Evolutionary conservation across 768 basidiomycete genomes (phyloP).

Genomic region (Hericium coralloides): DNA sequence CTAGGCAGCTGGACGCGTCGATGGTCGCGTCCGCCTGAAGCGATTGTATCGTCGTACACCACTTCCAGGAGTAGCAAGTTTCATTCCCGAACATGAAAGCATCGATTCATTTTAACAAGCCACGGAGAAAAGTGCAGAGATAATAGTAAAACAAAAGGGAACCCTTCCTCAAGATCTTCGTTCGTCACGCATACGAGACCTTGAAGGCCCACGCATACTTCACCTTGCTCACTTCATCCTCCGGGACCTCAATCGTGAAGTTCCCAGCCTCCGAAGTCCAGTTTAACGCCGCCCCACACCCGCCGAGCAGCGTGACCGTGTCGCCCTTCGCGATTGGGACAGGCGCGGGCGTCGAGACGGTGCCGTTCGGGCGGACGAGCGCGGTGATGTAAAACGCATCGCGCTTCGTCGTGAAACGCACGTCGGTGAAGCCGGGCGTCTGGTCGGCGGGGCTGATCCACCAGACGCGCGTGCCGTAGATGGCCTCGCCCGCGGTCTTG

Average conservation of each 20-base stretch:
- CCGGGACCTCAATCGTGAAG: background rate
- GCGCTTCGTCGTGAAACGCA: constrained; percentile 24
- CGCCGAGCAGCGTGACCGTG: constrained; percentile 12
- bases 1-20: no score
- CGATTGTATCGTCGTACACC: no score
- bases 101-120: no score
- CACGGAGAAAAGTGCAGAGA: no score
- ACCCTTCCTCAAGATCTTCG: no score
- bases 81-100: no score
- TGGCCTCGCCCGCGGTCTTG: constrained; percentile 8
- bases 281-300: constrained; percentile 1
- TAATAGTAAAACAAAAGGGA: no score
- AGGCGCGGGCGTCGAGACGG: constrained; percentile 1
- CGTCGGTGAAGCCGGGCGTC: background rate
- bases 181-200: background rate
- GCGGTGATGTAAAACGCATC: constrained; percentile 23
- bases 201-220: background rate
- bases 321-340: constrained; percentile 11
- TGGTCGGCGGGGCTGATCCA: constrained; percentile 2
- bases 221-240: background rate
- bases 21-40: no score
- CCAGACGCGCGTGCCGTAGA: constrained; percentile 14
- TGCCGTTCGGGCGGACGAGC: constrained; percentile 6
- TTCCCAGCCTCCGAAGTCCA: background rate
- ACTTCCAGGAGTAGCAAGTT: no score